Base-by-base conservation (phyloP, 352 stramenopile genomes). In the Pythium volutum region DNA sequence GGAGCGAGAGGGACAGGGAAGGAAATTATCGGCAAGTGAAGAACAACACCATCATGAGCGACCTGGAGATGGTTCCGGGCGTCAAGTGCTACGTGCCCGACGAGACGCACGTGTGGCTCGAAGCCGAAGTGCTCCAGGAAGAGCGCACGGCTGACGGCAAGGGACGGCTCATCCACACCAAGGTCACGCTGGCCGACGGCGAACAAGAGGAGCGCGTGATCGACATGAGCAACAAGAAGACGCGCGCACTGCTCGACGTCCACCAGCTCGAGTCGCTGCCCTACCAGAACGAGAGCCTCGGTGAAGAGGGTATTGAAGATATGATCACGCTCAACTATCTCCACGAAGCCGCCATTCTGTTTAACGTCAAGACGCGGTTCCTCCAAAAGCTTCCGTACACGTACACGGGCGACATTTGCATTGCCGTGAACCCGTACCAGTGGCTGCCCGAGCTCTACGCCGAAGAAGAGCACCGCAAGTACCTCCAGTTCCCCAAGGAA, bases 341-440 rank as follows among this genome's bases (percentile, higher is more conserved):
- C 15, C 91, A 97, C 63, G 89, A 97, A 60, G 74, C 91, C 2
- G 87, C 88, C 36, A 96, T 97, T 55, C 67, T 97, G 36, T 97
- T 95, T 74, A 97, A 97, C 71, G 72, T 97, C 59, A 88, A 94
- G 67, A 76, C 63, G 59, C 80, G 91, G 23, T 97, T 96, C 53
- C 71, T 96, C 26, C 66, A 83, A 34, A 71, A 90, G 38, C 73
- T 96, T 51, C 96, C 96, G 0, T 99, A 99, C 76, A 98, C 96
- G 23, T 97, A 97, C 67, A 98, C 96, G 22, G 95, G 95, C 23
- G 93, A 98, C 45, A 98, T 99, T 69, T 93, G 97, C 38, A 97
- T 99, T 61, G 96, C 96, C 7, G 87, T 98, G 41, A 99, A 99
- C 71, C 96, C 96, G 31, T 99, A 98, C 73, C 87, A 94, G 62